Conservation (phyloP, 1,139 yeast species). For the Sugiyamaella sp. region DNA sequence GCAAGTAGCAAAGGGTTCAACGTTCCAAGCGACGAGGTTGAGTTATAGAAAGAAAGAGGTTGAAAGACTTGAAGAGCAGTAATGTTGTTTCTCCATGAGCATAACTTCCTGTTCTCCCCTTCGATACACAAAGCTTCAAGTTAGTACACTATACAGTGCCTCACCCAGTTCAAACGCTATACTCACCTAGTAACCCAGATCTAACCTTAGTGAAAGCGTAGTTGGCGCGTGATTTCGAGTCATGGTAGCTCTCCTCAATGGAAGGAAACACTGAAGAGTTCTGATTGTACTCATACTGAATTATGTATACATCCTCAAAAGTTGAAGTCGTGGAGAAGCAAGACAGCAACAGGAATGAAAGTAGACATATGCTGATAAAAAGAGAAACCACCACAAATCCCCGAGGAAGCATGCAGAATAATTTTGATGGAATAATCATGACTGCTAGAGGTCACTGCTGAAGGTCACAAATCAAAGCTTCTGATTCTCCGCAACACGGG, state of each 20-base stretch:
- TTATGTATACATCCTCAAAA: constrained; percentile 52
- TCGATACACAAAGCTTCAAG: constrained; percentile 5
- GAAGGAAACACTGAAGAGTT: constrained; percentile 47
- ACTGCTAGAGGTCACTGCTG: no score
- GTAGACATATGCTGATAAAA: constrained; percentile 47
- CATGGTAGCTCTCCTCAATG: constrained; percentile 36
- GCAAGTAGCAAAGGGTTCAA: constrained; percentile 51
- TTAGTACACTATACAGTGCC: not conserved
- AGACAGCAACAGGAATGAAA: constrained; percentile 58
- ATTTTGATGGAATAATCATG: constrained; percentile 13
- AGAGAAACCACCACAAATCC: constrained; percentile 37
- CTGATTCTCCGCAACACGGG: no score
- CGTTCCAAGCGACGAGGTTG: constrained; percentile 32
- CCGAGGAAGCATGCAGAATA: constrained; percentile 32
- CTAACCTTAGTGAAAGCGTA: constrained; percentile 44
- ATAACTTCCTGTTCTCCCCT: not conserved
- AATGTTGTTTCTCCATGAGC: constrained; percentile 19
- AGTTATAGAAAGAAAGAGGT: constrained; percentile 42
- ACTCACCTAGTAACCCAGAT: constrained; percentile 57
- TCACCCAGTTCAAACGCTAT: not conserved
- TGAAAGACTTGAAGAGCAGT: constrained; percentile 38
- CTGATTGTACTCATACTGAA: constrained; percentile 51
- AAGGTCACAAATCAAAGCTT: no score
- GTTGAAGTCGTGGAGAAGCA: constrained; percentile 49
- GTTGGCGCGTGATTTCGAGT: constrained; percentile 33